Percentiles rank a stretch among this genome's conserved stretches.
Conservation (phyloP, 2,329 filamentous ascomycete genomes). For the Remersonia thermophila region DNA sequence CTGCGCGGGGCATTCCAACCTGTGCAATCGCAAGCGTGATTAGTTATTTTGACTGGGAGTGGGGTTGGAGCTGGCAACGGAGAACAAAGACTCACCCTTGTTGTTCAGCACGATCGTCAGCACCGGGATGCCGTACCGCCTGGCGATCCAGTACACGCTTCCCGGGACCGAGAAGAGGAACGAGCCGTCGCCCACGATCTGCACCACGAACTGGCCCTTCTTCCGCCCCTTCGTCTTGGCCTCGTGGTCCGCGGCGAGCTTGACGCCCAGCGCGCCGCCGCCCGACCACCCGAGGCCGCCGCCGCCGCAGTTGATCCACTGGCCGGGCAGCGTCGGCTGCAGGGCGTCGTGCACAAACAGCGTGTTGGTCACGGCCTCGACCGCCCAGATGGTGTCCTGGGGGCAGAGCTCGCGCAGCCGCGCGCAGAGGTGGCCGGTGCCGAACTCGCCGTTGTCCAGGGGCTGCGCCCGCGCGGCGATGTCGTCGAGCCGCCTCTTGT, state of each 20-base stretch:
- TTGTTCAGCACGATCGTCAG: conserved; percentile 40
- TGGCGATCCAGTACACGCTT: conserved; percentile 36
- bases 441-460: conserved; percentile 49
- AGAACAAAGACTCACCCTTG: conserved; percentile 27
- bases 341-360: conserved; percentile 55
- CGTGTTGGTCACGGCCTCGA: conserved; percentile 65
- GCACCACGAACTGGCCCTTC: conserved; percentile 33
- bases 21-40: conserved; percentile 9
- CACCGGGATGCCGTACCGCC: conserved; percentile 34
- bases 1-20: conserved; percentile 49
- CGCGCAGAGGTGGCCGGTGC: conserved; percentile 34
- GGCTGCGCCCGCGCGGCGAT: conserved; percentile 49
- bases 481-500: conserved; percentile 44
- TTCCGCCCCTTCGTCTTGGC: conserved; percentile 25
- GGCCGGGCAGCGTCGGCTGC: conserved; percentile 41
- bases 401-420: conserved; percentile 26
- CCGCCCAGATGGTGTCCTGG: conserved; percentile 51
- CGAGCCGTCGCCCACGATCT: conserved; percentile 37
- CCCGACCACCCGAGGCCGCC: conserved; percentile 43
- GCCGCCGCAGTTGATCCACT: conserved; percentile 41
- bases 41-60: too few relatives aligned
- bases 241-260: conserved; percentile 31
- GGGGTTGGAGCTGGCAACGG: background rate
- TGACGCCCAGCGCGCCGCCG: conserved; percentile 37
- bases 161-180: conserved; percentile 37